These are phyloP conservation scores for Pseudotsuga menziesii DNA, from an alignment of 75 land plant genomes.

Conservation along the genomic window DNA sequence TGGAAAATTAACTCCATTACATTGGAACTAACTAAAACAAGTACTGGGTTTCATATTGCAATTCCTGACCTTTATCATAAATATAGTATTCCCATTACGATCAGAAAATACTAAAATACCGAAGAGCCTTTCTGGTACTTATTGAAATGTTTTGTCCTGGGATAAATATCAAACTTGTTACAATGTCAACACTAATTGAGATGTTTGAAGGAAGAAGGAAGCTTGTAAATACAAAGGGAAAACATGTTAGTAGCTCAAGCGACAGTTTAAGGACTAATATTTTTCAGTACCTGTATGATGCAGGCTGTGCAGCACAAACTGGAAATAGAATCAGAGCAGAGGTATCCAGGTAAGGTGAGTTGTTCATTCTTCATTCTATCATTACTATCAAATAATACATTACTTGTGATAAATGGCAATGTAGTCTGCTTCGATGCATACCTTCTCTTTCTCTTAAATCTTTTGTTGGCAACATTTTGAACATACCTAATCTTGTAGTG, in stretches of 20 bases:
- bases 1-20: no score
- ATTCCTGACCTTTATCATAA: no score
- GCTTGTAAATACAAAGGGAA: no score
- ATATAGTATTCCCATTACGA: no score
- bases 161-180: background rate
- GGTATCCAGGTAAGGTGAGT: background rate
- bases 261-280: background rate
- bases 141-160: background rate
- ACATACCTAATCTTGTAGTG: no score
- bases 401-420: background rate
- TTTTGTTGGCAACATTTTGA: background rate
- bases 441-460: background rate
- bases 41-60: no score
- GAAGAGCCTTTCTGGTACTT: background rate
- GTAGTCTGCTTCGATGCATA: background rate
- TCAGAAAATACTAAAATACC: no score
- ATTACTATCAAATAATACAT: background rate
- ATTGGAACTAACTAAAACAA: no score
- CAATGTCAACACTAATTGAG: background rate
- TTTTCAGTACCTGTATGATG: background rate
- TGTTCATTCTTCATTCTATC: background rate
- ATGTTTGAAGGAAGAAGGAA: background rate
- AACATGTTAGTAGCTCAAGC: background rate
- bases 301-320: slow-evolving; percentile 10
- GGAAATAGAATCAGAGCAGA: slow-evolving; percentile 8